Evolutionary conservation across 2,329 filamentous ascomycete genomes (phyloP).

Genomic region (Xylariaceae sp.): DNA sequence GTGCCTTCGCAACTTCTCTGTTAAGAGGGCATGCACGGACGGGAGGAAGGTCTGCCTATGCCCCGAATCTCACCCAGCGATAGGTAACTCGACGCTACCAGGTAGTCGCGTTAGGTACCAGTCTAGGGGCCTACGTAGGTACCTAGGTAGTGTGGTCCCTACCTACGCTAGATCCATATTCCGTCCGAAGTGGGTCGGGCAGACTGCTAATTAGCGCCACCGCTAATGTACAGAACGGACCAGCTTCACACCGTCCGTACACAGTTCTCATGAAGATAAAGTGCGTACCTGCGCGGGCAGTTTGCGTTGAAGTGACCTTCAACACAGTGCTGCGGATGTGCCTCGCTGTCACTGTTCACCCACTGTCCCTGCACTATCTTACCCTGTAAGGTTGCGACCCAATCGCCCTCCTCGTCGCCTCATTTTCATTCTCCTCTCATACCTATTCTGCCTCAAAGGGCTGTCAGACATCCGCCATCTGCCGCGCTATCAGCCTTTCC

Average conservation of each 20-base stretch:
- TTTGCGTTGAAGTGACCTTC: neutral
- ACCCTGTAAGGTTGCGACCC: constrained; percentile 9
- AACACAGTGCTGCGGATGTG: neutral
- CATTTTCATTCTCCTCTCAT: constrained; percentile 14
- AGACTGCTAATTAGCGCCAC: neutral
- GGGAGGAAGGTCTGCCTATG: no score
- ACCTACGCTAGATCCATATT: no score
- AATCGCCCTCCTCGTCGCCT: constrained; percentile 18
- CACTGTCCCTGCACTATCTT: neutral
- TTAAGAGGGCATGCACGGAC: no score
- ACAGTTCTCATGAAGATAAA: neutral
- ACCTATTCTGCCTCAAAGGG: constrained; percentile 4
- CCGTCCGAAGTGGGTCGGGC: neutral
- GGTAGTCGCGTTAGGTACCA: no score
- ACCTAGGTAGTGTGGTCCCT: no score
- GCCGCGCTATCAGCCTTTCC: constrained; percentile 14
- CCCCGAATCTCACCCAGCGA: no score
- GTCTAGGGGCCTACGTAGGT: no score
- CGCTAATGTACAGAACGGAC: neutral
- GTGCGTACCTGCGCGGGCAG: neutral
- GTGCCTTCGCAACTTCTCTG: no score
- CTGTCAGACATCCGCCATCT: constrained; percentile 8
- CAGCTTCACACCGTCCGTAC: neutral
- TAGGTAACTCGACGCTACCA: no score
- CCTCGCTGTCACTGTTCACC: neutral